Evolutionary conservation across 129 eudicot species (phyloP).

Genomic region (Escallonia rubra): DNA sequence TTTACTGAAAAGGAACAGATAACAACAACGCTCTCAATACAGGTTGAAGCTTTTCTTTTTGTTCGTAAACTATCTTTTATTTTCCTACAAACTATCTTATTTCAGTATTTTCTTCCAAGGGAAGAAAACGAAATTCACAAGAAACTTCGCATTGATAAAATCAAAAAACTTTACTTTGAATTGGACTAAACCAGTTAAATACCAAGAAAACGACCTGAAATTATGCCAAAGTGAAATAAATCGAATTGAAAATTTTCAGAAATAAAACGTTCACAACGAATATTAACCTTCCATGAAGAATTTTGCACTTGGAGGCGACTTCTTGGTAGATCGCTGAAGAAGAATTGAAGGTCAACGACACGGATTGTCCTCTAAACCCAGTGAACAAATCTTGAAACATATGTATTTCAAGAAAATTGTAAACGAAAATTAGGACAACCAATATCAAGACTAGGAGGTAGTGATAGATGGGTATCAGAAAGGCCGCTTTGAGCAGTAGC

Average conservation of each 20-base stretch:
- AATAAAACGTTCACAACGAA: too few relatives aligned
- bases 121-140: too few relatives aligned
- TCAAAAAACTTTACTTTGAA: not conserved
- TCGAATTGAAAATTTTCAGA: not conserved
- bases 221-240: not conserved
- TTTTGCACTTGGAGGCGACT: slow-evolving; percentile 75
- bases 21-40: too few relatives aligned
- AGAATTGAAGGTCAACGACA: slow-evolving; percentile 55
- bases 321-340: slow-evolving; percentile 54
- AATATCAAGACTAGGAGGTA: slow-evolving; percentile 30
- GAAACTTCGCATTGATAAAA: too few relatives aligned
- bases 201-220: not conserved
- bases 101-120: too few relatives aligned
- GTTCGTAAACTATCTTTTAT: too few relatives aligned
- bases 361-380: slow-evolving; percentile 77
- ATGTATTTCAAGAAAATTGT: slow-evolving; percentile 75
- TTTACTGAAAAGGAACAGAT: too few relatives aligned
- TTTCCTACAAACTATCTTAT: too few relatives aligned
- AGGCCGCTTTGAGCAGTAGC: slow-evolving; percentile 50
- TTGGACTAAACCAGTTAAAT: not conserved
- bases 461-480: slow-evolving; percentile 61
- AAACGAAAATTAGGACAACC: slow-evolving; percentile 25
- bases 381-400: slow-evolving; percentile 51
- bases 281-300: slow-evolving; percentile 78
- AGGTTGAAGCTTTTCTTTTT: too few relatives aligned